Evolutionary conservation across 2,329 filamentous ascomycete genomes (phyloP).

Genomic region (Curvularia sp.): DNA sequence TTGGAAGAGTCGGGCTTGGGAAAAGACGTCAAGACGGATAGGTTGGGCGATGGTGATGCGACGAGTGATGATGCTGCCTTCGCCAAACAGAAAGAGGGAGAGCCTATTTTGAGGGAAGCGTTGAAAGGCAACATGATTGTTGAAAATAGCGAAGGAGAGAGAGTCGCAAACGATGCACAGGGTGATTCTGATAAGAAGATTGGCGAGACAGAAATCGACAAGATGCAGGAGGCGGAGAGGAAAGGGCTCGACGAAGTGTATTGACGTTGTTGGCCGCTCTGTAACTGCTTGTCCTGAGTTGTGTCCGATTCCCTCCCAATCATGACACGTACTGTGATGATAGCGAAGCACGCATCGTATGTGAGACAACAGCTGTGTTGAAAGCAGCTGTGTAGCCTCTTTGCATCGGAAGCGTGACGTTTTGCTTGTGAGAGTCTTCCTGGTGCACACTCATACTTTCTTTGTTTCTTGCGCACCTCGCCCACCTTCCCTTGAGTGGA

Average conservation of each 20-base stretch:
- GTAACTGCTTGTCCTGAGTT: not conserved
- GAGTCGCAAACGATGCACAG: constrained; percentile 26
- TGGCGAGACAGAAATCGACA: constrained; percentile 38
- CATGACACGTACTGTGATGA: not conserved
- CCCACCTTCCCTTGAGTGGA: not conserved
- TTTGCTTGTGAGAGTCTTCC: not conserved
- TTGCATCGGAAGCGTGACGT: not conserved
- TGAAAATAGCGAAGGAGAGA: constrained; percentile 37
- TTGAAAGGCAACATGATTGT: constrained; percentile 47
- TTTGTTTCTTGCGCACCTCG: not conserved
- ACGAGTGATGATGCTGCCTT: constrained; percentile 31
- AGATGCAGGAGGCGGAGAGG: constrained; percentile 40
- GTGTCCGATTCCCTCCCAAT: not conserved
- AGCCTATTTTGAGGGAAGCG: constrained; percentile 42
- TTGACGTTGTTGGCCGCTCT: constrained; percentile 14
- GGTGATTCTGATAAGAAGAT: constrained; percentile 26
- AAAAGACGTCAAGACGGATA: constrained; percentile 53
- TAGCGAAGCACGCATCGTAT: not conserved
- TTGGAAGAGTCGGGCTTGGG: constrained; percentile 59
- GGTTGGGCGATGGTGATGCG: constrained; percentile 53
- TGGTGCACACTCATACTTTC: not conserved
- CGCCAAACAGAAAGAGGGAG: constrained; percentile 16
- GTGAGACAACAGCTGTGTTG: not conserved
- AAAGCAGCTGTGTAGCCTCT: not conserved
- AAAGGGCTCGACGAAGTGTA: constrained; percentile 47